A percentile compares a stretch with the other conserved stretches of the same genome.
These are phyloP conservation scores for Bruguiera sexangula DNA, from an alignment of 345 rosid species.

Conservation along the genomic window DNA sequence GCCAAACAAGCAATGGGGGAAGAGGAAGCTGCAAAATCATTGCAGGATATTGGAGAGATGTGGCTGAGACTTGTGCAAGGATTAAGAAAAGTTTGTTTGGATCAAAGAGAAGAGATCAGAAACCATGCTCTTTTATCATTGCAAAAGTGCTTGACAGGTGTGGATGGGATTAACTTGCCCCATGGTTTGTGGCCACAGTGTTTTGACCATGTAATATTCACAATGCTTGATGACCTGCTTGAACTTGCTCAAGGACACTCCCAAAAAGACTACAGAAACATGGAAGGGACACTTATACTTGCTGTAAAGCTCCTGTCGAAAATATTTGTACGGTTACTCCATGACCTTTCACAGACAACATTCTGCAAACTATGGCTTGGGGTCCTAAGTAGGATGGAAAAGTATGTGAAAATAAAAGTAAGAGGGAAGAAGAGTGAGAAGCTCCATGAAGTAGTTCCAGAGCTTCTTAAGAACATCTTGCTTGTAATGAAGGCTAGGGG, in stretches of 20 bases:
- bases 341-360: conserved; percentile 67
- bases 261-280: conserved; percentile 88
- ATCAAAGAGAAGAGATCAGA: conserved; percentile 95
- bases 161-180: conserved; percentile 61
- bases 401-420: conserved; percentile 84
- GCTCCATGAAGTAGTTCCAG: conserved; percentile 83
- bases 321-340: conserved; percentile 72
- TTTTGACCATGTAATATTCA: conserved; percentile 85
- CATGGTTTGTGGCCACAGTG: conserved; percentile 81
- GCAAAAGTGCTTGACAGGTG: conserved; percentile 82
- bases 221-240: conserved; percentile 90
- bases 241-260: conserved; percentile 89
- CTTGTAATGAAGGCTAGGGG: conserved; percentile 79
- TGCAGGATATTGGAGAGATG: conserved; percentile 86
- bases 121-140: conserved; percentile 82
- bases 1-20: conserved; percentile 73
- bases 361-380: conserved; percentile 97
- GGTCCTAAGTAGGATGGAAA: conserved; percentile 87
- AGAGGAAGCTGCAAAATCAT: conserved; percentile 69
- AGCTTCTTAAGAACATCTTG: conserved; percentile 81
- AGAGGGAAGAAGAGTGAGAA: conserved; percentile 86
- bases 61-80: conserved; percentile 98
- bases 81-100: conserved; percentile 94
- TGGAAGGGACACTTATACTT: conserved; percentile 82
- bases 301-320: conserved; percentile 76